A percentile compares a stretch with the other conserved stretches of the same genome.
phyloP scores from a whole-genome alignment of 768 basidiomycete species.

The Boletellus emodensis region DNA sequence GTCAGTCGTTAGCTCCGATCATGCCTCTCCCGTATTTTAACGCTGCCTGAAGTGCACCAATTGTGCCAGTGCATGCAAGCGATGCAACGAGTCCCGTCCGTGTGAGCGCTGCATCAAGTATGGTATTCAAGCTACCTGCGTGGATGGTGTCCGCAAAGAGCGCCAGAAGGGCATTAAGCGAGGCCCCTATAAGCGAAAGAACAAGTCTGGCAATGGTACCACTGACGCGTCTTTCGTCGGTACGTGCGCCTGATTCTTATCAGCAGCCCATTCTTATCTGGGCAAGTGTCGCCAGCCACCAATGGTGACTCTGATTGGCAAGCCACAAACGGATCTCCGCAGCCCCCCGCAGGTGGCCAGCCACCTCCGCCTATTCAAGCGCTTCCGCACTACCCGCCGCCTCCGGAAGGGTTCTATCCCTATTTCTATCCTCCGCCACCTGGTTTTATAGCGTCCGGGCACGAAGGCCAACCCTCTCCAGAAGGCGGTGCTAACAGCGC shows the following conservation, averaged over 20 bases:
- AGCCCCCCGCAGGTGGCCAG: conserved; percentile 11
- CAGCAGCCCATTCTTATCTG: conserved; percentile 9
- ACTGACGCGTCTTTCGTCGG: conserved; percentile 21
- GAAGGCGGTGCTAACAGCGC: conserved; percentile 32
- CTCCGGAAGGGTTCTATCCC: conserved; percentile 44
- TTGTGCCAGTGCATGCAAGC: conserved; percentile 54
- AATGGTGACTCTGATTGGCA: conserved; percentile 36
- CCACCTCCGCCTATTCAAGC: conserved; percentile 26
- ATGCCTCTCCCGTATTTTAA: neutral
- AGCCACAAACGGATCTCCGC: conserved; percentile 19
- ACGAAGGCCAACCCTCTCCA: conserved; percentile 33
- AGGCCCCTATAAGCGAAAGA: conserved; percentile 55
- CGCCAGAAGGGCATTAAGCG: conserved; percentile 59
- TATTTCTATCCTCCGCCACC: conserved; percentile 40
- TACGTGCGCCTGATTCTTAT: conserved; percentile 11
- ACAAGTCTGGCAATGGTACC: conserved; percentile 26
- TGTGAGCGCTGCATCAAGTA: conserved; percentile 65
- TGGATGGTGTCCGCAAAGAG: conserved; percentile 61
- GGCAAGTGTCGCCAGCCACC: conserved; percentile 10
- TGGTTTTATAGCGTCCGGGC: conserved; percentile 37
- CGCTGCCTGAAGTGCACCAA: conserved; percentile 44
- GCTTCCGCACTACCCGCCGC: conserved; percentile 30
- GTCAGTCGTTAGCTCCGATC: conserved; percentile 31
- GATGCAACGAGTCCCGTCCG: conserved; percentile 55
- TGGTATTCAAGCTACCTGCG: conserved; percentile 51